These are phyloP conservation scores for Fallopia convolvulus DNA, from an alignment of 148 eudicot genomes.

Conservation along the genomic window DNA sequence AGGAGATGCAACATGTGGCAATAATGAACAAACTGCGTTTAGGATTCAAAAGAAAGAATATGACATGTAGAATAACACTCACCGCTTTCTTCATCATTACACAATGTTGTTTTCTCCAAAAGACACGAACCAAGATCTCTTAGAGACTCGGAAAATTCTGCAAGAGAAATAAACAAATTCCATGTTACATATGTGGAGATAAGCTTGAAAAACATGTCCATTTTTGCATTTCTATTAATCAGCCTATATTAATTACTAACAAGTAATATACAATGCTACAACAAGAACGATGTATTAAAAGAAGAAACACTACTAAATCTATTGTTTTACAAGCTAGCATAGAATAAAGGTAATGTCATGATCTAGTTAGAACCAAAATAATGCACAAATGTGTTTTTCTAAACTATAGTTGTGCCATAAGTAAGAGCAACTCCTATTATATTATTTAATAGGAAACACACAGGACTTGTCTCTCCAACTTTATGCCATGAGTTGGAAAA, in stretches of 20 bases:
- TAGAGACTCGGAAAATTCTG: constrained; percentile 94
- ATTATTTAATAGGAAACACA: no score
- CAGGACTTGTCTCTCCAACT: no score
- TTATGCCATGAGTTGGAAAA: background rate
- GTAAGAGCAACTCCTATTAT: background rate
- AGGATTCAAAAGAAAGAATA: background rate
- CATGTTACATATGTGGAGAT: background rate
- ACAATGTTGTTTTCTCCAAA: constrained; percentile 56
- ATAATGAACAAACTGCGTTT: background rate
- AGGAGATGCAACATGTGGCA: background rate
- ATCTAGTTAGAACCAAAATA: background rate
- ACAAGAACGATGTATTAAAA: background rate
- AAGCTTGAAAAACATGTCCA: background rate
- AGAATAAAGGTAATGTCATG: background rate
- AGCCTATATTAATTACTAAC: background rate
- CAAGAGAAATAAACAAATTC: background rate
- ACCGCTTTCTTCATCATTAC: constrained; percentile 71
- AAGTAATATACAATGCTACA: background rate
- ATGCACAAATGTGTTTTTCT: background rate
- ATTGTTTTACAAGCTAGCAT: background rate
- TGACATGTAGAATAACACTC: constrained; percentile 20
- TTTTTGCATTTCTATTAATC: background rate
- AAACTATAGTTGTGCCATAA: background rate
- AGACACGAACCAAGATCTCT: constrained; percentile 82
- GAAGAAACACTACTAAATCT: background rate